phyloP scores from a whole-genome alignment of 805 yeast species.

The Candida tammaniensis region DNA sequence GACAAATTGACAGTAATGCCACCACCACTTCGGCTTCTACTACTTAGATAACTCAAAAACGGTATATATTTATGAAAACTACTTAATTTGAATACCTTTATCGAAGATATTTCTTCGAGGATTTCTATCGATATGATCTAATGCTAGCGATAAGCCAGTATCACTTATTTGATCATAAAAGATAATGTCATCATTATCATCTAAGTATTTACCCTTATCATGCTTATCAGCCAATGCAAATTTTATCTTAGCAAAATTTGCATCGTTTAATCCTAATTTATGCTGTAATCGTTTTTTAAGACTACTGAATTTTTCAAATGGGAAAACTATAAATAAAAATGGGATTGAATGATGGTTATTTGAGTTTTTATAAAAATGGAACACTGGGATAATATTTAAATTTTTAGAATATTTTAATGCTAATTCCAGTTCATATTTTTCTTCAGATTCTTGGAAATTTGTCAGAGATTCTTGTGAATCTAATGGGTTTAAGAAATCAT shows the following conservation, averaged over 20 bases:
- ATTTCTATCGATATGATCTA: conserved; percentile 85
- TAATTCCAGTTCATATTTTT: conserved; percentile 21
- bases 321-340: conserved; percentile 68
- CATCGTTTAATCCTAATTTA: conserved; percentile 71
- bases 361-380: conserved; percentile 74
- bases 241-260: conserved; percentile 74
- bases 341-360: conserved; percentile 78
- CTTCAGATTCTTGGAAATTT: conserved; percentile 23
- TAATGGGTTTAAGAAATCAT: conserved; percentile 28
- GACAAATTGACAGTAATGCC: conserved; percentile 43
- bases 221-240: conserved; percentile 52
- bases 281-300: conserved; percentile 67
- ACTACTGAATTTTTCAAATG: conserved; percentile 60
- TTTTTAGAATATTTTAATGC: conserved; percentile 24
- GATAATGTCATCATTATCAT: conserved; percentile 50
- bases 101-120: conserved; percentile 40
- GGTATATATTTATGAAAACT: no score
- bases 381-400: conserved; percentile 56
- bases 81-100: conserved; percentile 43
- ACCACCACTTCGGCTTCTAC: no score
- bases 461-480: conserved; percentile 18
- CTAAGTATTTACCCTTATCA: conserved; percentile 44
- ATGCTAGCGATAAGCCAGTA: conserved; percentile 47
- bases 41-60: no score
- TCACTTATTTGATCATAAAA: conserved; percentile 48